Base-by-base conservation (phyloP, 805 yeast genomes). In the Saturnispora saitoi region DNA sequence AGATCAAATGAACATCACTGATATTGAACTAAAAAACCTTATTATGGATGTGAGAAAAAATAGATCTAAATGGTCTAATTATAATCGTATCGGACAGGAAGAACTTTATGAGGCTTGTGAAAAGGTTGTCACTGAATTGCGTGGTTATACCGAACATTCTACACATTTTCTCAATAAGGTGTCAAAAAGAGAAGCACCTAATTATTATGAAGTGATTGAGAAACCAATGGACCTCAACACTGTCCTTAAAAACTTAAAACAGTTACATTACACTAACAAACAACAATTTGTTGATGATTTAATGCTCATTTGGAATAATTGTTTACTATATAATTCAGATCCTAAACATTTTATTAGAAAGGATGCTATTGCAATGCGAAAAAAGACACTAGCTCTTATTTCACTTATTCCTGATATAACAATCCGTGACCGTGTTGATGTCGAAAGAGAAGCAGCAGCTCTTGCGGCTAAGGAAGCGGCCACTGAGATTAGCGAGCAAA, bases 121-220 rank as follows among this genome's bases (percentile, higher is more conserved):
- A 58, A 90, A 89, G 60, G 99, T 93, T 1, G 90, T 91, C 0
- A 69, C 82, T 54, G 98, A 93, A 58, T 69, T 93, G 30, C 75
- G 99, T 60, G 86, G 91, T 6, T 87, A 84, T 56, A 91, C 99
- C 0, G 97, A 93, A 60, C 98, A 93, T 66, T 89, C 97, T 0
- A 89, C 97, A 1, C 95, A 98, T 0, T 93, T 93, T 60, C 71
- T 93, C 55, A 93, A 90, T 67, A 86, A 87, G 61, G 99, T 93
- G n/a, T 87, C 93, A 50, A 93, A 93, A 62, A 76, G 99, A 48
- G 99, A 93, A 59, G 99, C 99, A 0, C 99, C 99, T 7, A 93
- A 93, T 62, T 93, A 93, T 66, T 88, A 88, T 55, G 82, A 83
- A 49, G 75, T 93, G 38, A 91, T 93, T 58, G 90, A 88, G 58